Evolutionary conservation across 371 early-diverging fungal species (phyloP).

Genomic region (Mucor velutinosus): DNA sequence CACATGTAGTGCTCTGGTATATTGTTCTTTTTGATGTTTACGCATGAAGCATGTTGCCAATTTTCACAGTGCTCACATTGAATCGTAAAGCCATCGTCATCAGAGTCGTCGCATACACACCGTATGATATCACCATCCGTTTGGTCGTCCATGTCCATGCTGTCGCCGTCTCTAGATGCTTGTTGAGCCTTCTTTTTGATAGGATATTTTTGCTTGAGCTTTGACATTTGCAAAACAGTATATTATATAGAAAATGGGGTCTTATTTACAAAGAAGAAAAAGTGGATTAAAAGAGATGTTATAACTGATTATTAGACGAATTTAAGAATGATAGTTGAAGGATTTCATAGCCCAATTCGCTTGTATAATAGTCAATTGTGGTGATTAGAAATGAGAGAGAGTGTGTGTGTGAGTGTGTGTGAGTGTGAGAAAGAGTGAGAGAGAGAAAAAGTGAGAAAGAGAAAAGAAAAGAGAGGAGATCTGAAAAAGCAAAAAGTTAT

Average conservation of each 20-base stretch:
- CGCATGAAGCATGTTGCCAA: constrained; percentile 96
- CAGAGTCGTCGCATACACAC: constrained; percentile 90
- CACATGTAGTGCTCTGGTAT: constrained; percentile 81
- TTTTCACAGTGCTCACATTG: constrained; percentile 94
- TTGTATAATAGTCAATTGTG: background rate
- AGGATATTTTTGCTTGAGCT: background rate
- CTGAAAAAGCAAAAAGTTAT: background rate
- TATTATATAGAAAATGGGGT: background rate
- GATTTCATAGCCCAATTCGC: background rate
- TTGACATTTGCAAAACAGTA: background rate
- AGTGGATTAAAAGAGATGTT: background rate
- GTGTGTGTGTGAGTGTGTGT: background rate
- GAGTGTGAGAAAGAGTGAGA: background rate
- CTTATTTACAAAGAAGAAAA: background rate
- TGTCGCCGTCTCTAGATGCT: background rate
- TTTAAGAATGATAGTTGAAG: background rate
- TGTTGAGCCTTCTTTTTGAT: background rate
- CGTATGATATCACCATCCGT: constrained; percentile 60
- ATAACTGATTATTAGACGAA: background rate
- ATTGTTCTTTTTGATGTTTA: constrained; percentile 36
- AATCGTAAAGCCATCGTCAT: constrained; percentile 98
- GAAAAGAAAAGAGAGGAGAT: background rate
- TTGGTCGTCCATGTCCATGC: background rate
- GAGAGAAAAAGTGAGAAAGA: background rate
- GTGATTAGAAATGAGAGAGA: background rate